Evolutionary conservation across 441 rosid species (phyloP).

Genomic region (Croton setiger): DNA sequence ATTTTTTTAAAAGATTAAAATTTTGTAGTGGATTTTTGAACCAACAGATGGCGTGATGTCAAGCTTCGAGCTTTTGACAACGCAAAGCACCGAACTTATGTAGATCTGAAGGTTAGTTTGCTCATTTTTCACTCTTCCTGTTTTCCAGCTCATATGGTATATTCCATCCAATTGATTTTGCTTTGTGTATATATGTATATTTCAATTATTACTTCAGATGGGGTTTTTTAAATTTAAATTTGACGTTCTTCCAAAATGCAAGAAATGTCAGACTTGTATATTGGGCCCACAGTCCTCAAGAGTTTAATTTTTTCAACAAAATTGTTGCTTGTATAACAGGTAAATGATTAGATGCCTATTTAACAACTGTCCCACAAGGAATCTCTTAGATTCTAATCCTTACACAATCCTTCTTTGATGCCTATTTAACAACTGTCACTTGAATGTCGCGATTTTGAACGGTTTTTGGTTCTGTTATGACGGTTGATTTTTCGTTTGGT

Average conservation of each 20-base stretch:
- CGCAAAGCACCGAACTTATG: conserved; percentile 94
- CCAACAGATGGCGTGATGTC: conserved; percentile 92
- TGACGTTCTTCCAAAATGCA: conserved; percentile 5
- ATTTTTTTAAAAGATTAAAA: neutral
- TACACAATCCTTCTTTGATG: conserved; percentile 13
- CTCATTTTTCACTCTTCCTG: neutral
- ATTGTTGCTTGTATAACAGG: conserved; percentile 30
- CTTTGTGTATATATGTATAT: neutral
- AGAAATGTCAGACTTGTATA: conserved; percentile 6
- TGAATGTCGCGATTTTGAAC: too few relatives aligned
- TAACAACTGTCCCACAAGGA: conserved; percentile 25
- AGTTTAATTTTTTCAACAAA: conserved; percentile 18
- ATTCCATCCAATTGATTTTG: neutral
- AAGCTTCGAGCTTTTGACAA: conserved; percentile 81
- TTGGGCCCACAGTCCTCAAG: conserved; percentile 24
- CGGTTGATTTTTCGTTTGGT: neutral
- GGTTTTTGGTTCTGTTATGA: conserved; percentile 9
- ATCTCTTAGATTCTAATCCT: conserved; percentile 22
- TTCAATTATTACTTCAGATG: neutral
- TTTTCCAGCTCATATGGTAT: neutral
- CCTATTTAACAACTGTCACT: too few relatives aligned
- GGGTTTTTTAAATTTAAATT: neutral
- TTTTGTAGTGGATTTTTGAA: conserved; percentile 12
- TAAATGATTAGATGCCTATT: conserved; percentile 25
- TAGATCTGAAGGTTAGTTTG: conserved; percentile 84